Evolutionary conservation across 2,329 filamentous ascomycete species (phyloP).

Genomic region (Aspergillus udagawae): DNA sequence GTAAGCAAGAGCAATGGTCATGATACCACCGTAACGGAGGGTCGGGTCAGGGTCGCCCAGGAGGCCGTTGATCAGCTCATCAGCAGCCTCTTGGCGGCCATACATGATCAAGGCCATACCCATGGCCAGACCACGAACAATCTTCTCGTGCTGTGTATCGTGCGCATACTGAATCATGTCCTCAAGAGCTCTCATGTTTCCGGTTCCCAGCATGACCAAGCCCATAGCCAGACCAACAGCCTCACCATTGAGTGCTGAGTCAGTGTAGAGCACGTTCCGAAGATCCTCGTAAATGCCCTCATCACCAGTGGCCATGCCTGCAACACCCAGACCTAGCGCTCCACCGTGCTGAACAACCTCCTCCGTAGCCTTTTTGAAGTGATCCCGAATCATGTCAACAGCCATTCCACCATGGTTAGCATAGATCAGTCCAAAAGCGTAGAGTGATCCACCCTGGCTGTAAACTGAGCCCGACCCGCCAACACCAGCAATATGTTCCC

Average conservation of each 20-base stretch:
- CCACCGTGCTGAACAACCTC: conserved; percentile 97
- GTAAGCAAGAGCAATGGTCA: conserved; percentile 97
- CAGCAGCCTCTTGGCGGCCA: conserved; percentile 86
- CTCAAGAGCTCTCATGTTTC: conserved; percentile 85
- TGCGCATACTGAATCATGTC: conserved; percentile 98
- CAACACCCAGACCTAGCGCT: conserved; percentile 89
- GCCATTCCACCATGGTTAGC: conserved; percentile 95
- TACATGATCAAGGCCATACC: conserved; percentile 99
- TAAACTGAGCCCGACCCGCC: conserved; percentile 82
- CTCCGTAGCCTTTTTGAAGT: conserved; percentile 47
- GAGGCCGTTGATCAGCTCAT: conserved; percentile 89
- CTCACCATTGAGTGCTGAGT: conserved; percentile 95
- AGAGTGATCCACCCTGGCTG: conserved; percentile 92
- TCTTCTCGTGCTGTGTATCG: conserved; percentile 98
- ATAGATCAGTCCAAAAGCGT: conserved; percentile 92
- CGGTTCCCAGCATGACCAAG: conserved; percentile 97
- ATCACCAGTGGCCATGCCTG: conserved; percentile 93
- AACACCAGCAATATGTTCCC: conserved; percentile 56
- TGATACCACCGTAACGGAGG: conserved; percentile 92
- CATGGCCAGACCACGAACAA: conserved; percentile 88
- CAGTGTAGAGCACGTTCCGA: conserved; percentile 80
- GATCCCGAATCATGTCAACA: conserved; percentile 44
- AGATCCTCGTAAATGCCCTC: conserved; percentile 88
- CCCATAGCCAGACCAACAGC: conserved; percentile 95
- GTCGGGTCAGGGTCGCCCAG: conserved; percentile 91